These are phyloP conservation scores for Claviceps sp. DNA, from an alignment of 2,329 filamentous ascomycete genomes.

Conservation along the genomic window DNA sequence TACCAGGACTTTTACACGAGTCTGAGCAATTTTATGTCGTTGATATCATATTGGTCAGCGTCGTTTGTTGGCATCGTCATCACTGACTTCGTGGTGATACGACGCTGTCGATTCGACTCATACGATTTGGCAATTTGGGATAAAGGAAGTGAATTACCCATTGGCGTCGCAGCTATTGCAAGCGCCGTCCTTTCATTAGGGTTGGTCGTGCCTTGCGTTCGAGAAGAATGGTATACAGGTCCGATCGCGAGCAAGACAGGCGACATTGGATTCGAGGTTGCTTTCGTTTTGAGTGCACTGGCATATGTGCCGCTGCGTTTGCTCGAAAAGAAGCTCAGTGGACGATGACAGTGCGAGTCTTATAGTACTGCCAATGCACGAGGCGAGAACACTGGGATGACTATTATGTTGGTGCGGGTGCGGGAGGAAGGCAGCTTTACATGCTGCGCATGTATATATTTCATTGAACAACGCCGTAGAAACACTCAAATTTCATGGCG, in stretches of 20 bases:
- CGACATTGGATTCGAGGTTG: slow-evolving; percentile 53
- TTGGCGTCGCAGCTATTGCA: slow-evolving; percentile 32
- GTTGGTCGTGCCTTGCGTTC: slow-evolving; percentile 45
- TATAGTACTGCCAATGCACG: not conserved
- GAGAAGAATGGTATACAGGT: slow-evolving; percentile 46
- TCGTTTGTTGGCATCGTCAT: slow-evolving; percentile 38
- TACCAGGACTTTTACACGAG: slow-evolving; percentile 43
- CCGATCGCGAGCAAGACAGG: slow-evolving; percentile 46
- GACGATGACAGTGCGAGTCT: not conserved
- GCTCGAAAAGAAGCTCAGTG: slow-evolving; percentile 25
- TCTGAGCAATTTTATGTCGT: slow-evolving; percentile 41
- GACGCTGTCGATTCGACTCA: slow-evolving; percentile 26
- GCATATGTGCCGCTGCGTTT: slow-evolving; percentile 34
- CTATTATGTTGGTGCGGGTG: not conserved
- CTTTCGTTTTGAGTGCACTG: slow-evolving; percentile 36
- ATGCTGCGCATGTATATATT: not conserved
- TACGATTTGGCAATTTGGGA: slow-evolving; percentile 37
- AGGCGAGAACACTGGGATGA: not conserved
- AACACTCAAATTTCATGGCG: too few relatives aligned
- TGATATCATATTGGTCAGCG: slow-evolving; percentile 47
- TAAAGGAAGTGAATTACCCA: slow-evolving; percentile 28
- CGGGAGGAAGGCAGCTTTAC: not conserved
- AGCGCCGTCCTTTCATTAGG: slow-evolving; percentile 33
- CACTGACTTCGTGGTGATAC: slow-evolving; percentile 35
- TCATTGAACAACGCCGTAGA: too few relatives aligned